These are phyloP conservation scores for Colletotrichum viniferum DNA, from an alignment of 2,329 filamentous ascomycete species.

Conservation along the genomic window DNA sequence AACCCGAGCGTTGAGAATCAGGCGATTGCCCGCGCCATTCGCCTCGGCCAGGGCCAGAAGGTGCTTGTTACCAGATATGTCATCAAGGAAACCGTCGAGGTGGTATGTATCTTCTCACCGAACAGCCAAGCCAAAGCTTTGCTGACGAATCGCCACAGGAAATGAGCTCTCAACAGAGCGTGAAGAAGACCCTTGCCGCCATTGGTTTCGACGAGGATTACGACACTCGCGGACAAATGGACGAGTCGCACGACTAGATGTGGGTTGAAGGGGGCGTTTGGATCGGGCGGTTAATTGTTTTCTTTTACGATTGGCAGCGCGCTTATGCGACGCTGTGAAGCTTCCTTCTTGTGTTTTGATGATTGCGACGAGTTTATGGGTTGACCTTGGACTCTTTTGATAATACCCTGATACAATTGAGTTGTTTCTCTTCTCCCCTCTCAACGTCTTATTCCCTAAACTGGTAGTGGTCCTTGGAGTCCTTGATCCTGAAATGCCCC, in stretches of 20 bases:
- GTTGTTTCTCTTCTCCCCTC: not conserved
- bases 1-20: slow-evolving; percentile 58
- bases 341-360: not conserved
- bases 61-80: slow-evolving; percentile 52
- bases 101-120: slow-evolving; percentile 33
- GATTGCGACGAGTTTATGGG: not conserved
- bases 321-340: not conserved
- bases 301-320: not conserved
- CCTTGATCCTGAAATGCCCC: not conserved
- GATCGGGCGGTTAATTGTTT: not conserved
- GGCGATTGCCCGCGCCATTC: slow-evolving; percentile 52
- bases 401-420: not conserved
- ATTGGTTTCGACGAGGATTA: slow-evolving; percentile 1
- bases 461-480: too few species aligned
- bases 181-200: slow-evolving; percentile 5
- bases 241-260: not conserved
- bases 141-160: not conserved
- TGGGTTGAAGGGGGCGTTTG: too few species aligned
- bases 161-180: slow-evolving; percentile 15
- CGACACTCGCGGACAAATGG: not conserved
- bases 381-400: not conserved
- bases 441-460: not conserved
- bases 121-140: accelerated
- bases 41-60: slow-evolving; percentile 46
- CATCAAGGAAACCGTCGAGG: slow-evolving; percentile 44